Evolutionary conservation across 768 basidiomycete species (phyloP), one percentile per base, ranked within the genome.

Genomic region (Termitomyces eurrhizus): DNA sequence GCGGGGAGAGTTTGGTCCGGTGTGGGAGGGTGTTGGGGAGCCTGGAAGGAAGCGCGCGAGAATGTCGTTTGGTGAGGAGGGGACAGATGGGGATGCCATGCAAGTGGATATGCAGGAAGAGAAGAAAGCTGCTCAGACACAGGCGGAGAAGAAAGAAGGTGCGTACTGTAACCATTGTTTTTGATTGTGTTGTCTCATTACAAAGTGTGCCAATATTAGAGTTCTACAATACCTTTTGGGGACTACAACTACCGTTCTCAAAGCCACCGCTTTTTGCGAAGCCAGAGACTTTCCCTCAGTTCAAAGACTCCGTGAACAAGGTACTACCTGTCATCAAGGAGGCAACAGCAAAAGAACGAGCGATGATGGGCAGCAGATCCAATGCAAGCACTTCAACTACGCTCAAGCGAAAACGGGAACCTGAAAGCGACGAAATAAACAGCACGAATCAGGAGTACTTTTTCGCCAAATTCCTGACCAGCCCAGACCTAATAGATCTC

Each of bases 401-500:
- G 0, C 69, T 82, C 59, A 93, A 90, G 72, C 80, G 88, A 59
- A 90, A 88, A 74, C 84, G 88, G 26, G 90, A 89, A 21, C 70
- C 72, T 9, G 84, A 84, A 39, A 67, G 72, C n/a, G 80, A 83
- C 54, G 87, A 85, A 67, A 76, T 73, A 16, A 78, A 78, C 57
- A 74, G 76, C 21, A 83, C 78, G 52, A 60, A 56, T 21, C 46
- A 61, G 35, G 88, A 94, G 62, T 95, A 94, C 69, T 96, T 95
- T 75, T 95, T 95, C 68, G 92, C 94, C 41, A 97, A 95, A 73
- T 95, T 93, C 74, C 75, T 97, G 57, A 96, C 94, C 0, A 93
- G 86, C 63, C 88, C 91, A 0, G 92, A 94, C 58, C 76, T 97
- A 24, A 77, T 95, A 16, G 93, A 91, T 55, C 86, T 95, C 51